These are phyloP conservation scores for Fusarium chuoi DNA, from an alignment of 2,329 filamentous ascomycete genomes.

Conservation along the genomic window DNA sequence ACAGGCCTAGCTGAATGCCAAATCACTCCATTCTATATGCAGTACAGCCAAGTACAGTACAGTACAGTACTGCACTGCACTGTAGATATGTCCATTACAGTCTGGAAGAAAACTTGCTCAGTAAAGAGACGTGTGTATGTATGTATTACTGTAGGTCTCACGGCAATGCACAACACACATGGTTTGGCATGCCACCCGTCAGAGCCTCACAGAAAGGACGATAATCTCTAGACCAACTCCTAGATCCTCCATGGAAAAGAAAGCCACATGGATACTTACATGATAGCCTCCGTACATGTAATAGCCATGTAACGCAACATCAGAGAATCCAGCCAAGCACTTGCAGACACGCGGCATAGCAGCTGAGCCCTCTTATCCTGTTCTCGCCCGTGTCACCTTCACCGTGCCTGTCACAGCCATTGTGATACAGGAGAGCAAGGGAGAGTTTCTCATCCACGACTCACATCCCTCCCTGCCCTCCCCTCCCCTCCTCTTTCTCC, in stretches of 20 bases:
- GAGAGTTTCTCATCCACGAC: not conserved
- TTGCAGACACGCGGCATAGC: conserved; percentile 39
- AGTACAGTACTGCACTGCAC: not conserved
- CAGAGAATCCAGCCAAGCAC: conserved; percentile 34
- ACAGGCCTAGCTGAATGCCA: not conserved
- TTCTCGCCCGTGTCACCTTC: conserved; percentile 23
- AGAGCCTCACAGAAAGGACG: conserved; percentile 12
- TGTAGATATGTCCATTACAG: not conserved
- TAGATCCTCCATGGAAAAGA: not conserved
- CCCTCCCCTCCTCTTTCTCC: not conserved
- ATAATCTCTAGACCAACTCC: not conserved
- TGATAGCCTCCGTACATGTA: conserved; percentile 11
- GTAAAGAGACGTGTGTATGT: not conserved
- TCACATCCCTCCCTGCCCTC: not conserved
- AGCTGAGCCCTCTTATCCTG: conserved; percentile 13
- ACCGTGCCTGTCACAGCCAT: not conserved
- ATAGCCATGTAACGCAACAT: conserved; percentile 14
- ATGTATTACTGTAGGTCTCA: conserved; percentile 4
- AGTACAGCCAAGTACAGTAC: no score
- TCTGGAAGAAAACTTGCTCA: not conserved
- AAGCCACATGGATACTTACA: conserved; percentile 19
- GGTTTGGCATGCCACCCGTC: conserved; percentile 16
- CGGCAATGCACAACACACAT: conserved; percentile 24
- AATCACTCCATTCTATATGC: not conserved
- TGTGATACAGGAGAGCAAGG: conserved; percentile 10